A percentile compares a stretch with the other conserved stretches of the same genome.
phyloP scores from a whole-genome alignment of 192 early-diverging fungal species.

The Backusella tarrabulga region DNA sequence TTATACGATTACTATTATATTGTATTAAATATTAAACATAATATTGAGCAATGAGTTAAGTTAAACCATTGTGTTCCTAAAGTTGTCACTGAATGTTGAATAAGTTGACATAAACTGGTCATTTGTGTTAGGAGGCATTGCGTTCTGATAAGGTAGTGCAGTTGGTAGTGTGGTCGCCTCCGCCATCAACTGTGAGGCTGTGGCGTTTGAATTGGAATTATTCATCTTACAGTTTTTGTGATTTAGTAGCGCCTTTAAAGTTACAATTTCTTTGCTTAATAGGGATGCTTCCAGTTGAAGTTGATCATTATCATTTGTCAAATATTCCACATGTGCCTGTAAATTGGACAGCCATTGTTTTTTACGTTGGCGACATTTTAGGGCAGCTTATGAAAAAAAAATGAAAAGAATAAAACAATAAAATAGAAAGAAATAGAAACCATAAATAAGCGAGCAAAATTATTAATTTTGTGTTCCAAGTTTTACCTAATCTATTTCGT shows the following conservation, averaged over 20 bases:
- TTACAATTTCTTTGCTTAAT: constrained; percentile 69
- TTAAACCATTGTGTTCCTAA: constrained; percentile 7
- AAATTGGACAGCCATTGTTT: constrained; percentile 85
- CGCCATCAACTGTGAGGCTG: not conserved
- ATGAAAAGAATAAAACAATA: not conserved
- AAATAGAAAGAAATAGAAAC: not conserved
- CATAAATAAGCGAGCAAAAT: not conserved
- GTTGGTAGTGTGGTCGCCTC: not conserved
- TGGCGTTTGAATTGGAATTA: not conserved
- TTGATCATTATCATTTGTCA: constrained; percentile 64
- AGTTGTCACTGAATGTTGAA: not conserved
- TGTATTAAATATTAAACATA: not conserved
- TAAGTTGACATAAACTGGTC: not conserved
- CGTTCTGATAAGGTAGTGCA: not conserved
- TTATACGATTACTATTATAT: not conserved
- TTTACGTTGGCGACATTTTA: constrained; percentile 90
- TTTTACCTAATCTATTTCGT: constrained; percentile 78
- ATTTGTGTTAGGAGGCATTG: not conserved
- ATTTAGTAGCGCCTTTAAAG: constrained; percentile 74
- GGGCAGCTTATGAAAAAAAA: constrained; percentile 55
- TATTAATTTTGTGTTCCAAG: not conserved
- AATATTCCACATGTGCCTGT: constrained; percentile 59
- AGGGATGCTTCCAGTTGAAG: constrained; percentile 53
- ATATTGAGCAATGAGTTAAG: not conserved
- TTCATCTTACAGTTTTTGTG: constrained; percentile 67